Evolutionary conservation across 352 stramenopile genomes (phyloP).

Genomic region (Phytopythium delawarense): DNA sequence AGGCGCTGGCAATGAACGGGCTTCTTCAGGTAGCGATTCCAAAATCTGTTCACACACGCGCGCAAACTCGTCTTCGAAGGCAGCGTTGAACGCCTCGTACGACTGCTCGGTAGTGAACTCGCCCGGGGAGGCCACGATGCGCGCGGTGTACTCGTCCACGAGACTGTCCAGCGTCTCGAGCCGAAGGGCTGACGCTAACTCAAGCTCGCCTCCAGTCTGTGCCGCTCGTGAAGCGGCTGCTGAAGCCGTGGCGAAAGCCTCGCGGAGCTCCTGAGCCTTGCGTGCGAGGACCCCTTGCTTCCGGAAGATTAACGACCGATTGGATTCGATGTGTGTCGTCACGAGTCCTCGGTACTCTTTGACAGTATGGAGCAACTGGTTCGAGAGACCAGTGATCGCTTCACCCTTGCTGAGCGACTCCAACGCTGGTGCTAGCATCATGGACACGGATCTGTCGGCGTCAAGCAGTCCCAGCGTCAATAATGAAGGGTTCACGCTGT

Average conservation of each 20-base stretch:
- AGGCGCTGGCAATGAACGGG: neutral
- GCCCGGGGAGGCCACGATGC: slow-evolving; percentile 9
- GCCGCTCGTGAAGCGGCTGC: neutral
- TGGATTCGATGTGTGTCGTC: slow-evolving; percentile 36
- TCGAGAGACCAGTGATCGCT: slow-evolving; percentile 5
- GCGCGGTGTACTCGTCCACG: slow-evolving; percentile 25
- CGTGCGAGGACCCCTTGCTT: slow-evolving; percentile 36
- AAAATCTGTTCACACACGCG: slow-evolving; percentile 30
- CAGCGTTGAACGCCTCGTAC: slow-evolving; percentile 21
- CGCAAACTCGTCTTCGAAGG: slow-evolving; percentile 27
- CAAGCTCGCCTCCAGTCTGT: neutral
- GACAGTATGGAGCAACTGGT: slow-evolving; percentile 23
- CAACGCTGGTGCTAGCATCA: slow-evolving; percentile 19
- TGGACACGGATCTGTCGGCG: slow-evolving; percentile 16
- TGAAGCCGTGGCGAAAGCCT: slow-evolving; percentile 8
- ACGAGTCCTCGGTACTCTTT: slow-evolving; percentile 37
- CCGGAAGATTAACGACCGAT: slow-evolving; percentile 40
- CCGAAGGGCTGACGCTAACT: slow-evolving; percentile 2
- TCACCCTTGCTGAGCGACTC: slow-evolving; percentile 6
- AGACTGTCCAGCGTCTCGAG: slow-evolving; percentile 18
- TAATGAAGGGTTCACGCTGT: neutral
- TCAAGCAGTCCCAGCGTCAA: slow-evolving; percentile 15
- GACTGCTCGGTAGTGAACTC: slow-evolving; percentile 6
- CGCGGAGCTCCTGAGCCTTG: slow-evolving; percentile 23
- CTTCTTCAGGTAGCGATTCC: slow-evolving; percentile 5